Evolutionary conservation across 192 early-diverging fungal genomes (phyloP), one percentile per base, ranked within the genome.

Genomic region (Globomyces pollinis-pini): DNA sequence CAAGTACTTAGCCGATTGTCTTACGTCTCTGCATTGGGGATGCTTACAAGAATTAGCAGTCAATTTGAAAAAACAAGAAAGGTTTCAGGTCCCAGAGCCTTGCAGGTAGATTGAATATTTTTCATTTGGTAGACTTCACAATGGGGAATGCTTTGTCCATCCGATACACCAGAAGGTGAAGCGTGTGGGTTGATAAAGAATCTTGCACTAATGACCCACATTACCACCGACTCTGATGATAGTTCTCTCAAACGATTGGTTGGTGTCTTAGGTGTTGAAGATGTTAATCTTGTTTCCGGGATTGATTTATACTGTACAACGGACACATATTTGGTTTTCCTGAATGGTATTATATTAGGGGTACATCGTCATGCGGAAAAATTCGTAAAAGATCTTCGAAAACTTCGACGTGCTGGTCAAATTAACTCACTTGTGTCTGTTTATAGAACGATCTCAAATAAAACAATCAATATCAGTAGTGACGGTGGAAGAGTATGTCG

Each of bases 31-130:
- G 94, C 94, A 0, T 69, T 99, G 44, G 96, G 96, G 42, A 99
- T 96, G 91, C 87, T 99, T 84, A 99, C 96, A 8, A 79, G 96
- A 61, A 96, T 99, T 49, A 84, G 76, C 55, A 90, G 87, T 23
- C 96, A 99, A 74, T 95, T 97, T 74, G 94, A 99, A 74, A 99
- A 99, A 73, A 94, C 95, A 1, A 76, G 95, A 64, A 98, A 98
- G 69, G 91, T 96, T 5, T 90, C 88, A 3, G 95, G 95, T 50
- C 95, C 95, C n/a, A 84, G 95, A 13, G 9, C 32, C 3, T 18
- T 63, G 20, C 50, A 67, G n/a, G n/a, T n/a, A n/a, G n/a, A n/a
- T n/a, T n/a, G n/a, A n/a, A n/a, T n/a, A n/a, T n/a, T n/a, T n/a
- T n/a, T n/a, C n/a, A n/a, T n/a, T n/a, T n/a, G n/a, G n/a, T n/a